Conservation (phyloP, 2,329 filamentous ascomycete species). For the Sporothrix mexicana region DNA sequence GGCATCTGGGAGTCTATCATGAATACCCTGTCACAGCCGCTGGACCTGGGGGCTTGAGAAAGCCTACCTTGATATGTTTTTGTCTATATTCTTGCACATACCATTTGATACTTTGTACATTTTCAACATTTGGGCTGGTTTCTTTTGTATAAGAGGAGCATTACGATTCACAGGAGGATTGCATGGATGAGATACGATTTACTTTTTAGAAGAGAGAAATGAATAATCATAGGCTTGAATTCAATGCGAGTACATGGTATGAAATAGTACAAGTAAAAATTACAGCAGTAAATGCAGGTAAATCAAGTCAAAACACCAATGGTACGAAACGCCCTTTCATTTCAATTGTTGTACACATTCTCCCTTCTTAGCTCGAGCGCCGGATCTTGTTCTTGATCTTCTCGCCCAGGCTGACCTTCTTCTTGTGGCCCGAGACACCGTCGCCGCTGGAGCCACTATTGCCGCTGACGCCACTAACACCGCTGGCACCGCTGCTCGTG, state of each 20-base stretch:
- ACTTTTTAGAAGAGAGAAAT: neutral
- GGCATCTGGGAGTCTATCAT: constrained; percentile 32
- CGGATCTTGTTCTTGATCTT: constrained; percentile 75
- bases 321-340: constrained; percentile 4
- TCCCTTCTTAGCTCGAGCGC: constrained; percentile 5
- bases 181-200: neutral
- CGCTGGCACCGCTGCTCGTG: constrained; percentile 15
- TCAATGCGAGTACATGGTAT: constrained; percentile 12
- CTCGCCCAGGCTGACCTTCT: constrained; percentile 57
- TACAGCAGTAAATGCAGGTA: neutral
- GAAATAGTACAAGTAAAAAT: neutral
- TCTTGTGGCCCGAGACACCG: constrained; percentile 32
- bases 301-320: neutral
- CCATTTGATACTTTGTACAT: neutral
- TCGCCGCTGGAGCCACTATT: constrained; percentile 32
- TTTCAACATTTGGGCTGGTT: neutral
- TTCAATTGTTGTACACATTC: neutral
- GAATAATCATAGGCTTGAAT: neutral
- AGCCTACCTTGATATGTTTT: neutral
- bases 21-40: constrained; percentile 30
- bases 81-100: neutral
- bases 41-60: constrained; percentile 22
- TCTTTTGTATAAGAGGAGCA: neutral
- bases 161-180: neutral
- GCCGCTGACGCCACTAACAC: constrained; percentile 33